Base-by-base conservation (phyloP, 2,329 filamentous ascomycete genomes). In the Chalaropsis ovoidea region DNA sequence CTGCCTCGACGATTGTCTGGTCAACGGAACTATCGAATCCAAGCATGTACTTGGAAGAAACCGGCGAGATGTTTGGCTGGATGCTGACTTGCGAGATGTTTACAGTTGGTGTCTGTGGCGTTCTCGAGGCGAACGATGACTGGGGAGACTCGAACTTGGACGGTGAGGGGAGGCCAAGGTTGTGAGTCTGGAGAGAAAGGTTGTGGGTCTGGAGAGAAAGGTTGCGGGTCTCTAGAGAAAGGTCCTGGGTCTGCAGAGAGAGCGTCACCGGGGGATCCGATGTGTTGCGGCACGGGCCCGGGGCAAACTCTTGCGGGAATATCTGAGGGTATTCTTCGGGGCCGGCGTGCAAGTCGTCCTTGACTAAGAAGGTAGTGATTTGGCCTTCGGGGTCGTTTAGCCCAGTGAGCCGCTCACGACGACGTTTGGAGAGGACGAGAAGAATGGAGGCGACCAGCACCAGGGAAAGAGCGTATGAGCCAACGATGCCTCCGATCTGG, bases 401-500 rank as follows among this genome's bases (percentile, higher is more conserved):
- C 74, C 74, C 77, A 62, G 73, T 72, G 56, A 85, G 74, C 68
- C 78, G 80, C 61, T 81, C 76, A 27, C 82, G 80, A 24, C 82
- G 78, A 67, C 74, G 79, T 73, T 80, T 84, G 63, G 81, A 77
- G 7, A 90, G 79, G 24, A 82, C 74, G 52, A 90, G 77, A 7
- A 91, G 77, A 60, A 83, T 77, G 42, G 84, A 78, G 70, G 89
- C 86, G 71, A 94, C 84, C 71, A 94, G 75, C 71, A 90, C 80
- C 72, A 95, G 81, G 43, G 85, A 89, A 68, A 90, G 75, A 67
- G 92, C 81, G 83, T 96, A 96, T 67, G 89, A 86, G 68, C 86
- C 90, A 67, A 93, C 81, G 68, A 97, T 88, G 70, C 86, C 90
- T 69, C 88, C 87, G 70, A 96, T 86, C 75, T 96, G 87, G 67